Evolutionary conservation across 805 yeast genomes (phyloP).

Genomic region (Ogataea henricii): DNA sequence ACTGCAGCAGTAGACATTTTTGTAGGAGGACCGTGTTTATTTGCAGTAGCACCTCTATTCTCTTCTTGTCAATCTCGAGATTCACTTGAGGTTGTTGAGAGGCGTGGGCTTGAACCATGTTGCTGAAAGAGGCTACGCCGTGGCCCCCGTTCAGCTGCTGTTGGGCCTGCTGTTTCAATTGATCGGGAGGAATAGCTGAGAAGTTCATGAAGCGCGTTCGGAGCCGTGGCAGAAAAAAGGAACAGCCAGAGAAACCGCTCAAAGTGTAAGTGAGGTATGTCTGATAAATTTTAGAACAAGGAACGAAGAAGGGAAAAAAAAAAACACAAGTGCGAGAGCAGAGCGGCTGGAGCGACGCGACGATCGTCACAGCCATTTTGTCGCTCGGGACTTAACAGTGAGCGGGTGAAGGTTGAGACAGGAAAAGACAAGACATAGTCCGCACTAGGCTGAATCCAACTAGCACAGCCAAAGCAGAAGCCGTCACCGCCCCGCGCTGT

Average conservation of each 20-base stretch:
- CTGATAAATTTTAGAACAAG: not conserved
- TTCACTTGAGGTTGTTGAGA: slow-evolving; percentile 32
- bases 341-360: not conserved
- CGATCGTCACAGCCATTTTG: too few species aligned
- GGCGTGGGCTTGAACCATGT: slow-evolving; percentile 30
- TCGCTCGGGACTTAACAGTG: too few species aligned
- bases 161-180: slow-evolving; percentile 1
- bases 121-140: slow-evolving; percentile 16
- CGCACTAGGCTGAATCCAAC: too few species aligned
- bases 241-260: not conserved
- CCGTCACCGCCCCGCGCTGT: too few species aligned
- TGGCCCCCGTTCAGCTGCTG: slow-evolving; percentile 11
- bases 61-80: slow-evolving; percentile 35
- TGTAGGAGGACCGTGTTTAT: slow-evolving; percentile 37
- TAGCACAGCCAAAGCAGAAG: too few species aligned
- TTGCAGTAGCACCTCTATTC: slow-evolving; percentile 37
- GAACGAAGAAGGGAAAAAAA: not conserved
- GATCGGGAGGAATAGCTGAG: slow-evolving; percentile 4
- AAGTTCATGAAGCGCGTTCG: not conserved
- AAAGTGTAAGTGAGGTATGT: not conserved
- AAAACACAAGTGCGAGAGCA: not conserved
- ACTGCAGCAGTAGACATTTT: slow-evolving; percentile 34
- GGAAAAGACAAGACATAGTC: too few species aligned
- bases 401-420: too few species aligned
- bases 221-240: not conserved